Conservation (phyloP, 75 land plant genomes). For the Picea sitchensis region DNA sequence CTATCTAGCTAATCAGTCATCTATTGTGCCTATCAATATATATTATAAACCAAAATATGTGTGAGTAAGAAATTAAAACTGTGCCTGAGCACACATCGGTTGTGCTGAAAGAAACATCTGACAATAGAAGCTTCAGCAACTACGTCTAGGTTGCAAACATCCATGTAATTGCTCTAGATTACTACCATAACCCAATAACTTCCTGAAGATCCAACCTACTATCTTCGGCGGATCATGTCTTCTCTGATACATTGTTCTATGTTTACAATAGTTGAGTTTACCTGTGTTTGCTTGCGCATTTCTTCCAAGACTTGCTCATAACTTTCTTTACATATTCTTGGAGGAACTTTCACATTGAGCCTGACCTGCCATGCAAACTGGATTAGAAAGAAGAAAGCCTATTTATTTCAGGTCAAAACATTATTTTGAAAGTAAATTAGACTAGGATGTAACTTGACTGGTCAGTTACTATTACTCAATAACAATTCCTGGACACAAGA, state of each 20-base stretch:
- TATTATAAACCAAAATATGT: neutral
- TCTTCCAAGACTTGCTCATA: slow-evolving; percentile 6
- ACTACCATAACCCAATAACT: neutral
- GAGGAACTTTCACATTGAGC: slow-evolving; percentile 8
- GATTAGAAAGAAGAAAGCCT: neutral
- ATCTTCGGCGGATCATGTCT: neutral
- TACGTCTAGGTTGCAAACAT: neutral
- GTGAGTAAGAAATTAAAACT: neutral
- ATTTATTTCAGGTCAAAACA: slow-evolving; percentile 1
- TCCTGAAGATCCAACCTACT: neutral
- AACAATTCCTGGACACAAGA: neutral
- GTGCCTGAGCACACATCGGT: neutral
- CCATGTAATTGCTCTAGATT: neutral
- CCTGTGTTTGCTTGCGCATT: slow-evolving; percentile 6
- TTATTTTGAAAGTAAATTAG: slow-evolving; percentile 5
- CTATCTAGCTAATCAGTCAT: neutral
- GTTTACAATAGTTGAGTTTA: neutral
- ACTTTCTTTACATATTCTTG: slow-evolving; percentile 12
- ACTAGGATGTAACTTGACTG: neutral
- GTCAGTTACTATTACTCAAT: neutral
- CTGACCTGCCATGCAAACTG: slow-evolving; percentile 8
- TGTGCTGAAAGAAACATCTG: neutral
- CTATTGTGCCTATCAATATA: neutral
- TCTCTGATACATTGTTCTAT: neutral
- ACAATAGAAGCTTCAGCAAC: neutral